These are phyloP conservation scores for Populus tomentosa DNA, from an alignment of 441 rosid genomes.

Conservation along the genomic window DNA sequence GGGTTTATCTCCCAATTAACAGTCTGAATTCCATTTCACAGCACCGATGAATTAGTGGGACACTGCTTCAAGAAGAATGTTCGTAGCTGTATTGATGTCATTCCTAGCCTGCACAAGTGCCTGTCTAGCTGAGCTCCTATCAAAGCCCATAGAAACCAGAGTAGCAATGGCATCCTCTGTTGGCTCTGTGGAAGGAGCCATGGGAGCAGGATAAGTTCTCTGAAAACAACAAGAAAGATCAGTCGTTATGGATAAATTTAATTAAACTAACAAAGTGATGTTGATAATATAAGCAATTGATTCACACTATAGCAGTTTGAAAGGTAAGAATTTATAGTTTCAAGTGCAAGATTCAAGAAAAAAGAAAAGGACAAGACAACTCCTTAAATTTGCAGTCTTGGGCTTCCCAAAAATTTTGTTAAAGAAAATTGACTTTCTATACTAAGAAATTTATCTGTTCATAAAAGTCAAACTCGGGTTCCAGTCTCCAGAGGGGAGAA, in stretches of 20 bases:
- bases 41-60: constrained; percentile 35
- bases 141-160: constrained; percentile 88
- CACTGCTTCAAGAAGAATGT: constrained; percentile 90
- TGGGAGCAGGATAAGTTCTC: constrained; percentile 54
- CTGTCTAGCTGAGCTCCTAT: constrained; percentile 80
- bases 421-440: no score
- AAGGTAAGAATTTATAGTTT: not conserved
- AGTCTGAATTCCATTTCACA: not conserved
- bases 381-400: no score
- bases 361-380: not conserved
- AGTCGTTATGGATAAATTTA: not conserved
- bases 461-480: not conserved
- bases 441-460: no score
- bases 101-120: constrained; percentile 91
- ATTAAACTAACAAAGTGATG: not conserved
- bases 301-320: not conserved
- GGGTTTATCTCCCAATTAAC: not conserved
- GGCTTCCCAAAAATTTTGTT: no score
- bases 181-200: constrained; percentile 52
- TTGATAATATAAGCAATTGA: not conserved
- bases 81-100: constrained; percentile 87
- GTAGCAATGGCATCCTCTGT: constrained; percentile 67
- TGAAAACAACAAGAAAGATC: constrained; percentile 24
- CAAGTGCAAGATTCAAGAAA: not conserved
- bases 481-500: not conserved